Percentiles rank a stretch among this genome's conserved stretches.
phyloP scores from a whole-genome alignment of 352 stramenopile genomes.

The Salisapilia sapeloensis region DNA sequence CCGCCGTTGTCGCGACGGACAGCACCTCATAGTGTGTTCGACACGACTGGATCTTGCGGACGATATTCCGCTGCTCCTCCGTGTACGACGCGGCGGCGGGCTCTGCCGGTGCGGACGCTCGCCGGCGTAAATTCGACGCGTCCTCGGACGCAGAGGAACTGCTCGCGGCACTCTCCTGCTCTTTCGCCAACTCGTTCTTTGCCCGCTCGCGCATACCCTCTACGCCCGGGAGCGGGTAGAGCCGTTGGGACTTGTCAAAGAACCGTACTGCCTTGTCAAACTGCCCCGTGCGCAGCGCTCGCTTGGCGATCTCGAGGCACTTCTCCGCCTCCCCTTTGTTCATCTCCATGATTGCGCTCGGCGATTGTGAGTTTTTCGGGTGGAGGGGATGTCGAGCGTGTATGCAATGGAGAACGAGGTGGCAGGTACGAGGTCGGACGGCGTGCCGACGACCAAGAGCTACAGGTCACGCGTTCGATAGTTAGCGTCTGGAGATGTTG shows the following conservation, averaged over 20 bases:
- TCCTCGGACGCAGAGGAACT: slow-evolving; percentile 12
- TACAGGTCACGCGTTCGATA: not conserved
- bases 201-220: slow-evolving; percentile 64
- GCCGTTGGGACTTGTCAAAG: slow-evolving; percentile 83
- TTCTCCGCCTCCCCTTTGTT: slow-evolving; percentile 87
- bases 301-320: slow-evolving; percentile 82
- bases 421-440: not conserved
- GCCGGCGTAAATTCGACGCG: slow-evolving; percentile 15
- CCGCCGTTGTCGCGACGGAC: slow-evolving; percentile 40
- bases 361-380: not conserved
- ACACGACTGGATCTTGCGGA: slow-evolving; percentile 77
- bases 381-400: not conserved
- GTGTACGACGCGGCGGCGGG: slow-evolving; percentile 48
- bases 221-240: slow-evolving; percentile 77
- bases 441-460: not conserved
- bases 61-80: slow-evolving; percentile 62
- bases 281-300: slow-evolving; percentile 68
- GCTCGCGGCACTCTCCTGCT: slow-evolving; percentile 11
- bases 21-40: slow-evolving; percentile 85
- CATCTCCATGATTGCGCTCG: slow-evolving; percentile 89
- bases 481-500: not conserved
- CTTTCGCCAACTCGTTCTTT: slow-evolving; percentile 29
- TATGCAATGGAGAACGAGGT: not conserved
- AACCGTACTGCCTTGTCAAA: slow-evolving; percentile 84
- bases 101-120: slow-evolving; percentile 9